These are phyloP conservation scores for Lecanicillium sp. DNA, from an alignment of 2,329 filamentous ascomycete genomes.

Conservation along the genomic window DNA sequence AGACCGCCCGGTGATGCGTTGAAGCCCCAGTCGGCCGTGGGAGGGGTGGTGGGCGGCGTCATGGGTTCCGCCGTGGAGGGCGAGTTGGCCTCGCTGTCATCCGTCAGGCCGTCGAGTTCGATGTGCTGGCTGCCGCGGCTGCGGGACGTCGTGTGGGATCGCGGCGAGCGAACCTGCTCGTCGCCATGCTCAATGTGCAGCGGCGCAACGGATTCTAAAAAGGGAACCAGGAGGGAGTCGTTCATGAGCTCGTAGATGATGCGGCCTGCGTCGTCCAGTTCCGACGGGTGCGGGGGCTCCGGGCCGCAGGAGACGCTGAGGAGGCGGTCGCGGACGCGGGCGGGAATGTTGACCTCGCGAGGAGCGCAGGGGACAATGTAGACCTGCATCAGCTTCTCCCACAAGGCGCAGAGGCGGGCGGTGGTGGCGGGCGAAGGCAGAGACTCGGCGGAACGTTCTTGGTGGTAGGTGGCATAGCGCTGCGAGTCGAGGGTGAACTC, in stretches of 20 bases:
- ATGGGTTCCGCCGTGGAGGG: slow-evolving; percentile 52
- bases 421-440: slow-evolving; percentile 34
- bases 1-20: slow-evolving; percentile 44
- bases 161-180: slow-evolving; percentile 35
- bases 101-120: slow-evolving; percentile 47
- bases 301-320: slow-evolving; percentile 49
- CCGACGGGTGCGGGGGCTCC: slow-evolving; percentile 63
- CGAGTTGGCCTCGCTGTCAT: slow-evolving; percentile 58
- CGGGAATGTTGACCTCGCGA: slow-evolving; percentile 84
- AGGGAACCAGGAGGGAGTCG: slow-evolving; percentile 87
- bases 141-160: slow-evolving; percentile 33
- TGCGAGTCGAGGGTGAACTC: slow-evolving; percentile 95
- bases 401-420: slow-evolving; percentile 70
- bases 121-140: slow-evolving; percentile 37
- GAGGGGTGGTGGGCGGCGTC: slow-evolving; percentile 68
- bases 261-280: slow-evolving; percentile 71
- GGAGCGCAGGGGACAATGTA: slow-evolving; percentile 84
- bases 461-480: slow-evolving; percentile 61
- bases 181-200: slow-evolving; percentile 27
- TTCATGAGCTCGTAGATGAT: slow-evolving; percentile 97
- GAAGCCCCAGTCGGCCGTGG: slow-evolving; percentile 50
- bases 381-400: slow-evolving; percentile 80
- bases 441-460: slow-evolving; percentile 31
- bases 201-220: slow-evolving; percentile 61
- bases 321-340: slow-evolving; percentile 74